These are phyloP conservation scores for Alternaria sp. DNA, from an alignment of 2,329 filamentous ascomycete genomes.

Conservation along the genomic window DNA sequence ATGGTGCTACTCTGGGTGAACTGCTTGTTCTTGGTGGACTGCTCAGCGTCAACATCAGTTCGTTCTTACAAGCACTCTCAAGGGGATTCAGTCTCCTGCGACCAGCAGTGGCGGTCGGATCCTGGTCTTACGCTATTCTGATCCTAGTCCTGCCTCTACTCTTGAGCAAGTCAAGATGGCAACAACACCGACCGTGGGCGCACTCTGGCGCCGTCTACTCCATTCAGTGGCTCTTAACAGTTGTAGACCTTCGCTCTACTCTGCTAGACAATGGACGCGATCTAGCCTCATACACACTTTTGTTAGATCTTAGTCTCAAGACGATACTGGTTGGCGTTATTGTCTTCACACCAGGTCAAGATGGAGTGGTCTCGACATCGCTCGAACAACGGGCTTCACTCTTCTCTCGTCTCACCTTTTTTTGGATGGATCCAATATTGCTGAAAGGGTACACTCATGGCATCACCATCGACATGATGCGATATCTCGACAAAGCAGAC, in stretches of 20 bases:
- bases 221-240: not conserved
- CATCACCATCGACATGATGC: constrained; percentile 4
- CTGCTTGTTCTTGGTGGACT: constrained; percentile 1
- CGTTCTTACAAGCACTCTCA: not conserved
- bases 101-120: not conserved
- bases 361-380: not conserved
- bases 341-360: not conserved
- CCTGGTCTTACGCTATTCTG: not conserved
- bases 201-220: not conserved
- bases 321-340: not conserved
- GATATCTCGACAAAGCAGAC: not conserved
- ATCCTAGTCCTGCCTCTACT: not conserved
- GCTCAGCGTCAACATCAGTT: constrained; percentile 1
- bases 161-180: not conserved
- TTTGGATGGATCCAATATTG: constrained; percentile 5
- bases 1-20: not conserved
- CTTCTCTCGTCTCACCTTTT: not conserved
- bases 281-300: not conserved
- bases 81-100: not conserved
- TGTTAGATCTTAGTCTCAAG: not conserved
- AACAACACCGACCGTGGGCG: not conserved
- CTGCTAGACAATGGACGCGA: not conserved
- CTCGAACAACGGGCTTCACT: not conserved
- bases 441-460: not conserved
- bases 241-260: not conserved